Evolutionary conservation across 345 rosid genomes (phyloP), one percentile per base, ranked within the genome.

Genomic region (Rhodamnia argentea): DNA sequence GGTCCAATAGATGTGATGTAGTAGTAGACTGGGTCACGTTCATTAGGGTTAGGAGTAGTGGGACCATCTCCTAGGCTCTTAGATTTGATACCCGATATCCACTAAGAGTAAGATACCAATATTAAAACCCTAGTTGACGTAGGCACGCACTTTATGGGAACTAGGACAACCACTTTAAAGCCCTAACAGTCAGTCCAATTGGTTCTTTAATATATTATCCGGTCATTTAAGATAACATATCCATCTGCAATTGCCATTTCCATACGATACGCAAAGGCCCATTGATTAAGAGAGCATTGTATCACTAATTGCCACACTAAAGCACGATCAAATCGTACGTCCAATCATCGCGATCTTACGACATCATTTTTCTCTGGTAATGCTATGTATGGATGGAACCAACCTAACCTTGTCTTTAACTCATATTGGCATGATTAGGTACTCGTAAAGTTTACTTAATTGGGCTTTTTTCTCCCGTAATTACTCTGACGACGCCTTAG

Each of bases 401-500:
- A 7, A 70, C 24, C 47, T 32, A 70, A 32, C 24, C 78, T 15
- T 9, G 2, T 9, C 10, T 18, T 70, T 32, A 32, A 32, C 1
- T 16, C 1, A 47, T 0, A 3, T 12, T 16, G 32, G 13, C 4
- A 32, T 1, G 7, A 64, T 64, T 32, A 70, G 47, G 24, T 0
- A 16, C 6, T 32, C 32, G 44, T 2, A 20, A 64, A 64, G 24
- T 8, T 16, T 32, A 64, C 76, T 64, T 32, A 18, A 52, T 54
- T 7, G 57, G 57, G 57, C 23, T 54, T 54, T 54, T 54, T 18
- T 20, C 4, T 20, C 3, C 6, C 10, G 6, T 54, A 32, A 64
- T 32, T 16, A 2, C 6, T 64, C 32, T 1, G 44, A 16, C 2
- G 3, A 0, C 0, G 0, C 2, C 76, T 32, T 32, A 10, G 24